phyloP scores from a whole-genome alignment of 2,329 filamentous ascomycete species.

The Neofusicoccum sp. region DNA sequence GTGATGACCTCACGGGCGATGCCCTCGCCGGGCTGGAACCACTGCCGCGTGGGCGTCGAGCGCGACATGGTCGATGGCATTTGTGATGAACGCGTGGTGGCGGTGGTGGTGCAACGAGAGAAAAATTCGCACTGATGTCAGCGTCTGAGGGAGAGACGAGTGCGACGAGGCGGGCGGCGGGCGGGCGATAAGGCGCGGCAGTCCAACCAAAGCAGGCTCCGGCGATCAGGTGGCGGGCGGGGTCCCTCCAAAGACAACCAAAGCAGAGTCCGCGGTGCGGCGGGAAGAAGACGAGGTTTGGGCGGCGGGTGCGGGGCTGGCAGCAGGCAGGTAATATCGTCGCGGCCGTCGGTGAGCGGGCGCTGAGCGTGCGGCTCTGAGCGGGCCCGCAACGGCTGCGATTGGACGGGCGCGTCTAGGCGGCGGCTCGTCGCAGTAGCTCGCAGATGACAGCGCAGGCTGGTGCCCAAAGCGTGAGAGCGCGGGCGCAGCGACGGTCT shows the following conservation, averaged over 20 bases:
- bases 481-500: neutral
- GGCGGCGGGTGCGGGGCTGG: slow-evolving; percentile 14
- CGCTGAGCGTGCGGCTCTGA: slow-evolving; percentile 18
- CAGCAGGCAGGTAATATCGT: slow-evolving; percentile 19
- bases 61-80: slow-evolving; percentile 28
- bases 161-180: slow-evolving; percentile 28
- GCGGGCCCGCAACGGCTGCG: slow-evolving; percentile 15
- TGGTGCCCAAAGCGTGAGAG: slow-evolving; percentile 7
- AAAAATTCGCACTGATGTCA: slow-evolving; percentile 41
- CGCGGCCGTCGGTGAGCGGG: slow-evolving; percentile 18
- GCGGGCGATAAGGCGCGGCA: slow-evolving; percentile 3
- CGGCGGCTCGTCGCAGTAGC: slow-evolving; percentile 14
- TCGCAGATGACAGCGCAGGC: slow-evolving; percentile 14
- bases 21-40: slow-evolving; percentile 54
- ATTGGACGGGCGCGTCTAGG: slow-evolving; percentile 10
- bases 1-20: slow-evolving; percentile 56
- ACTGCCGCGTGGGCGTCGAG: slow-evolving; percentile 43
- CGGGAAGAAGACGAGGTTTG: slow-evolving; percentile 5
- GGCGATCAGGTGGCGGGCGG: neutral
- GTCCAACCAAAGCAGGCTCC: neutral
- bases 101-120: slow-evolving; percentile 26
- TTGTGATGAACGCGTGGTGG: slow-evolving; percentile 22
- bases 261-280: neutral
- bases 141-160: slow-evolving; percentile 35
- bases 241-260: slow-evolving; percentile 14